Evolutionary conservation across 2,329 filamentous ascomycete genomes (phyloP).

Genomic region (Tolypocladium ophioglossoides): DNA sequence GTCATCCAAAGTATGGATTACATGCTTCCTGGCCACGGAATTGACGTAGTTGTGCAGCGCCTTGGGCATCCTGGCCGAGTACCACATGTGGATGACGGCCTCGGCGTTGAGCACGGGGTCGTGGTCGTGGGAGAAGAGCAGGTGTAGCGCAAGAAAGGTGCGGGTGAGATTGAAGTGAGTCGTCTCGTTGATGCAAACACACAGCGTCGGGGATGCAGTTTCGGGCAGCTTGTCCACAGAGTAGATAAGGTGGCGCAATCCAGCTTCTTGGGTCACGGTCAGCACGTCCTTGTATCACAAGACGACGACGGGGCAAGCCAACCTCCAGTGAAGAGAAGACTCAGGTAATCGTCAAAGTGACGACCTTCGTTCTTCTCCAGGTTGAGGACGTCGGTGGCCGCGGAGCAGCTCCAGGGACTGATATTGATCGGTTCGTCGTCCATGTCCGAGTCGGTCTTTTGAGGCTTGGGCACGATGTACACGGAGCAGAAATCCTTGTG

Average conservation of each 20-base stretch:
- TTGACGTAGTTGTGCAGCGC: slow-evolving; percentile 5
- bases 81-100: slow-evolving; percentile 14
- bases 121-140: slow-evolving; percentile 4
- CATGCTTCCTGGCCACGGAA: background rate
- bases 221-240: slow-evolving; percentile 10
- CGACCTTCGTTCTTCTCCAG: slow-evolving; percentile 15
- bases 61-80: slow-evolving; percentile 11
- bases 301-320: background rate
- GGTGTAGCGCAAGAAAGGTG: slow-evolving; percentile 4
- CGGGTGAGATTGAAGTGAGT: background rate
- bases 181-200: slow-evolving; percentile 5
- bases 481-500: slow-evolving; percentile 5
- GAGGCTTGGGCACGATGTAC: background rate
- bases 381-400: slow-evolving; percentile 15
- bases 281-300: background rate
- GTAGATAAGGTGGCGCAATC: slow-evolving; percentile 15
- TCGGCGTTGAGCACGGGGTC: slow-evolving; percentile 12
- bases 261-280: slow-evolving; percentile 5
- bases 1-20: slow-evolving; percentile 1
- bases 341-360: slow-evolving; percentile 9
- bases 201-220: slow-evolving; percentile 7
- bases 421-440: background rate
- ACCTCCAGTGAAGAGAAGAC: slow-evolving; percentile 13
- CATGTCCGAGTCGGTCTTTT: background rate
- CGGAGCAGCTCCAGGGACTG: slow-evolving; percentile 11